Percentiles rank a stretch among this genome's conserved stretches.
Evolutionary conservation across 1,284 basidiomycete genomes (phyloP).

Genomic region (Phellopilus nigrolimitatus): DNA sequence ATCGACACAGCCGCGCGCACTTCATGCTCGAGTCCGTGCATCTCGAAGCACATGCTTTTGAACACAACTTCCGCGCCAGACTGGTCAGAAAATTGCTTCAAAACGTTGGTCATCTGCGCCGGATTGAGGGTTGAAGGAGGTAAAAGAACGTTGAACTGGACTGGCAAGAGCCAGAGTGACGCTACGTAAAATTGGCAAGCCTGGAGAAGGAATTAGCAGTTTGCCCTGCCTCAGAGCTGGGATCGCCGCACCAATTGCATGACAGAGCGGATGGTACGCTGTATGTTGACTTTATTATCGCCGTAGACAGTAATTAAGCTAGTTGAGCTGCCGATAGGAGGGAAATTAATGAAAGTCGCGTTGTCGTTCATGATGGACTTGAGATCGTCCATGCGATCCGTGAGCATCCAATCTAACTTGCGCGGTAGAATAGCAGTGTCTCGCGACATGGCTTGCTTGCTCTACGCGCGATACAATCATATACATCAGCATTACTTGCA

Average conservation of each 20-base stretch:
- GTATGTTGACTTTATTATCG: conserved; percentile 92
- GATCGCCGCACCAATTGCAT: conserved; percentile 81
- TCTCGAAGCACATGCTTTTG: conserved; percentile 96
- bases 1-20: conserved; percentile 83
- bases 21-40: conserved; percentile 94
- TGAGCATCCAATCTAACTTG: conserved; percentile 97
- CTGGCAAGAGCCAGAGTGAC: conserved; percentile 92
- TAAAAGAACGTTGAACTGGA: conserved; percentile 89
- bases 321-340: conserved; percentile 84
- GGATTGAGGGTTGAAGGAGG: conserved; percentile 80
- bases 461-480: conserved; percentile 43
- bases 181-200: conserved; percentile 95
- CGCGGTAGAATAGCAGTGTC: conserved; percentile 93
- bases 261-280: conserved; percentile 89
- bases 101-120: conserved; percentile 77
- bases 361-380: conserved; percentile 94
- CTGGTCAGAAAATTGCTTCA: conserved; percentile 82
- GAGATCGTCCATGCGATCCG: conserved; percentile 87
- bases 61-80: conserved; percentile 95
- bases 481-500: conserved; percentile 2
- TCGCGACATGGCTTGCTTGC: conserved; percentile 86
- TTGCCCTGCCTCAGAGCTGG: conserved; percentile 11
- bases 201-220: conserved; percentile 36
- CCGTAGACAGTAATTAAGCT: conserved; percentile 94
- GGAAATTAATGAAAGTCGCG: conserved; percentile 93